These are phyloP conservation scores for Cylindricascospora bacillispora DNA, from an alignment of 1,139 yeast species.

Conservation along the genomic window DNA sequence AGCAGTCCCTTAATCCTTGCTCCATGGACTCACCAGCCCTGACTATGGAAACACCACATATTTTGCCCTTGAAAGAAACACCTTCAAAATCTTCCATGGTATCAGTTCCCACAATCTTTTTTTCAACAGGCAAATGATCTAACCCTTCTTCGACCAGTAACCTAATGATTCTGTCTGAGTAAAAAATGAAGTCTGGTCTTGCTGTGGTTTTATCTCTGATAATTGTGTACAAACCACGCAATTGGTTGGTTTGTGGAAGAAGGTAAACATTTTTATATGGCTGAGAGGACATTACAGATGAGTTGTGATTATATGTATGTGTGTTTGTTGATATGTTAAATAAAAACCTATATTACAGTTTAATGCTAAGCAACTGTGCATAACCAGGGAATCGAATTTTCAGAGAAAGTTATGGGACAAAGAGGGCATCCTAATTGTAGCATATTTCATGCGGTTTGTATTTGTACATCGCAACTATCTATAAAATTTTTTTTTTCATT, in stretches of 20 bases:
- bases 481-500: no score
- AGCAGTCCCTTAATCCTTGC: constrained; percentile 93
- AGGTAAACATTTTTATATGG: constrained; percentile 45
- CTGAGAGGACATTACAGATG: constrained; percentile 22
- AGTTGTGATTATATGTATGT: neutral
- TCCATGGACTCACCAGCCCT: constrained; percentile 99
- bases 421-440: no score
- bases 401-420: no score
- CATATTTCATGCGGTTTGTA: no score
- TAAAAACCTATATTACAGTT: no score
- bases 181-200: constrained; percentile 88
- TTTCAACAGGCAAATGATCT: constrained; percentile 78
- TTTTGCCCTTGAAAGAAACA: constrained; percentile 75
- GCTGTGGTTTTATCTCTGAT: constrained; percentile 70
- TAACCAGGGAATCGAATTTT: no score
- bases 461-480: no score
- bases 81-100: constrained; percentile 66
- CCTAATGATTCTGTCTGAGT: constrained; percentile 87
- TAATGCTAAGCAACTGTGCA: no score
- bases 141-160: constrained; percentile 88
- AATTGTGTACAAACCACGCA: constrained; percentile 75
- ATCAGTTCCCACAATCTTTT: constrained; percentile 57
- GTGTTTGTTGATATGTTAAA: neutral
- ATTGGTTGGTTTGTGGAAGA: constrained; percentile 81
- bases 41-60: constrained; percentile 94